Base-by-base conservation (phyloP, 2,329 filamentous ascomycete genomes). In the Fusarium nanum region DNA sequence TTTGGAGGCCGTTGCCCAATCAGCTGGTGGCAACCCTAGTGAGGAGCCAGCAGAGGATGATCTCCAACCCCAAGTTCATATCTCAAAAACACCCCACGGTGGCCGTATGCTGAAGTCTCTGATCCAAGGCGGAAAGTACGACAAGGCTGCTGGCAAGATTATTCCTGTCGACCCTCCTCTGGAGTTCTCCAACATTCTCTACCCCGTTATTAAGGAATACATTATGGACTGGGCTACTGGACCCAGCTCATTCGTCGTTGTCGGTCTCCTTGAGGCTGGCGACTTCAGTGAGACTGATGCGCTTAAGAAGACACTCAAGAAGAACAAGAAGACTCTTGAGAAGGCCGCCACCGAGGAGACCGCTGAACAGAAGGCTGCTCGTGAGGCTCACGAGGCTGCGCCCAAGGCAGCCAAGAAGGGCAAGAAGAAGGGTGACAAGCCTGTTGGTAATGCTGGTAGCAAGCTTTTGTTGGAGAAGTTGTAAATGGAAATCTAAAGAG, bases 41-140 rank as follows among this genome's bases (percentile, higher is more conserved):
- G 78, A 80, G 25, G 76, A 77, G 40, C 75, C 76, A n/a, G 75
- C 77, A 5, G 82, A 83, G 47, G 82, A 83, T 11, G 83, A 83
- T 25, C 64, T 80, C 16, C 74, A 80, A 18, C 72, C 80, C 6
- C 77, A 76, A 23, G 76, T 80, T 30, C 91, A 93, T 76, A 84
- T 92, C 58, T 87, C 89, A 27, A 83, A 87, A 74, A 86, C 87
- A 40, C 77, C 89, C 1, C 86, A 85, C 73, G 92, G 89, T 42
- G 93, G 93, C 18, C 91, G 93, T 63, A 92, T 98, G 90, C 87
- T 98, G 75, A 98, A 97, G 83, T 92, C 92, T 0, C 87, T 99
- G 10, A 94, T 98, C 25, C 91, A 93, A 57, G 96, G 96, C 44
- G 96, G 97, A 27, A 90, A 89, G 61, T 99, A 92, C 77, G 93